Base-by-base conservation (phyloP, 1,284 basidiomycete genomes). In the Leucoagaricus sp. region DNA sequence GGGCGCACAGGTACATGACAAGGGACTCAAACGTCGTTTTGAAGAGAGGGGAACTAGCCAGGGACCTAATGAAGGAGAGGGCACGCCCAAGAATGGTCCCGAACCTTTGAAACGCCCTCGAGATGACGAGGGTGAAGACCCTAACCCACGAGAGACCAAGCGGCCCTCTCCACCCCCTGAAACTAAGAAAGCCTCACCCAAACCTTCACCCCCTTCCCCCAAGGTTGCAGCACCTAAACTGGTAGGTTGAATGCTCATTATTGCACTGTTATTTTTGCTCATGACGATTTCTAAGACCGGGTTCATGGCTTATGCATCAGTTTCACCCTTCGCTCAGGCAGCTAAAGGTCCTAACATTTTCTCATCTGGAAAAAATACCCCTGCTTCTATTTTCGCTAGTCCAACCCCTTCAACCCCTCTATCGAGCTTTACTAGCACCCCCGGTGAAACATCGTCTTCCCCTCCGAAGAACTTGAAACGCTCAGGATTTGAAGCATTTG, bases 241-340 rank as follows among this genome's bases (percentile, higher is more conserved):
- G 46, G 84, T 85, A 62, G 62, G 81, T 75, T 31, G 21, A 38
- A 55, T 17, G 53, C 36, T 38, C 28, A 44, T 49, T 42, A 53
- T 49, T 41, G 49, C 59, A 48, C 23, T 51, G 42, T 6, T 52
- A 19, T 49, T 48, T 26, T 57, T 31, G 60, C 46, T 46, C 33
- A 52, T 53, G 61, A 34, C 40, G 52, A 49, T 49, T 46, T 40
- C 55, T 6, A 59, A 81, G 84, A 70, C 80, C 50, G 88, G 88
- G 28, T 91, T 91, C 68, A 85, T 86, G 80, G 84, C 87, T 0
- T 91, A 89, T 61, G 87, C 87, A 10, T 85, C 86, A 7, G 79
- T 73, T 55, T 90, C 89, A 0, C 88, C 88, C 3, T 91, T 91
- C 62, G 81, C 85, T 8, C 70, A 79, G 52, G 81, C 79, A 51